Evolutionary conservation across 2,329 filamentous ascomycete species (phyloP), one percentile per base, ranked within the genome.

Genomic region (Claviceps pazoutovae): DNA sequence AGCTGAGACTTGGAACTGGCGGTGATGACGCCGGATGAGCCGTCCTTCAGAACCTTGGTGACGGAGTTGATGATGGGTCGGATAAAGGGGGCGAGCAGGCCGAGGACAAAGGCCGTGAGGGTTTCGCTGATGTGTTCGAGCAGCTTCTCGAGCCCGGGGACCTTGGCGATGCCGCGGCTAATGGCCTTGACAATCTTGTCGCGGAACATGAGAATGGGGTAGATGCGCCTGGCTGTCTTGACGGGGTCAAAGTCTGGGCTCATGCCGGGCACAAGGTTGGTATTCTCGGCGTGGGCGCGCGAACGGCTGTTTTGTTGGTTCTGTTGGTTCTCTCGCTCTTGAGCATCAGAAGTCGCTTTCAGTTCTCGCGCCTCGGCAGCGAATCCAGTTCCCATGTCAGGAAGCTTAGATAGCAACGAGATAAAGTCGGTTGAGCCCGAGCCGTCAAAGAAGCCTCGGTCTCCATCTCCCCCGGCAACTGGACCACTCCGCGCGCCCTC

Each of bases 101-200:
- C 90, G 55, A 98, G 78, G 49, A 98, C 80, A 64, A 97, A 97
- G 6, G 95, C 76, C 0, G 91, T 95, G 42, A 98, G 74, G 1
- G 86, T 91, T 70, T 98, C 93, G 52, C 86, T 88, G 60, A 98
- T 95, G 60, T 88, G 91, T 57, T 97, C 91, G 21, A 97, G 81
- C n/a, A 96, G 73, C 55, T 83, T 76, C 68, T 95, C 88, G 4
- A 98, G 75, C 0, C 91, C 91, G 0, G 93, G 93, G 41, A 98
- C 85, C 71, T 94, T 96, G 60, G 89, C 82, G 58, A 97, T 88
- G 50, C 89, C 84, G 41, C 81, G 79, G 62, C 82, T 88, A 66
- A 98, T 89, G 42, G 83, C 79, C 59, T 88, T 88, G 49, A 96
- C 90, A 51, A 98, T 89, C 62, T 85, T 93, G 72, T 98, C 93